Base-by-base conservation (phyloP, 2,329 filamentous ascomycete species). In the Thielaviopsis musarum region DNA sequence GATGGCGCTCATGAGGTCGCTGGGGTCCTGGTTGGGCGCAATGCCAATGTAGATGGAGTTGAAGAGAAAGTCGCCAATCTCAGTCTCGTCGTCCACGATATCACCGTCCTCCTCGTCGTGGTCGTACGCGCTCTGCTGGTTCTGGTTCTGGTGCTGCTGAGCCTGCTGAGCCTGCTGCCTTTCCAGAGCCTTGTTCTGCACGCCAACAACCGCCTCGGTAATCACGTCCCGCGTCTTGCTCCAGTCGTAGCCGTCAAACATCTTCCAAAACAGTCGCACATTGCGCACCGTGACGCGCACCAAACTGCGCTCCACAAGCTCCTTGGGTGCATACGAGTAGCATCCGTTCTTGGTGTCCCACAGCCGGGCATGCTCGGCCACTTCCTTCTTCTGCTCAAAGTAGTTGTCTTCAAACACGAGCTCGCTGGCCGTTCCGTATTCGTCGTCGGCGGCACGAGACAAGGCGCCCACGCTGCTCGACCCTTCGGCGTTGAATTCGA, bases 211-310 rank as follows among this genome's bases (percentile, higher is more conserved):
- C 6, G 89, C 90, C 67, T 91, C 87, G 22, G 84, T 83, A 60
- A 98, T 95, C 3, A 85, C 82, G 63, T 93, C 86, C 52, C 91
- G 81, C 0, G 94, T 98, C 52, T 82, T 80, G 65, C 84, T 81
- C 94, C 94, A 98, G 70, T 98, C 94, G 68, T 95, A 98, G 1
- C 93, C 93, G 73, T 98, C 93, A 70, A 93, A 96, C 1, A 98
- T 75, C 67, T 98, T 95, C 93, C 93, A 98, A 62, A 97, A 96
- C 57, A 96, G 75, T 68, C 97, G 89, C 5, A 95, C 84, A 67
- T 96, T 89, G 26, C 88, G 84, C 17, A 97, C 79, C 5, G 83
- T 82, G 2, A 96, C 76, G 63, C 83, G 84, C 15, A 98, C 72
- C 5, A 91, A 88, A 63, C 85, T 88, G 58, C 76, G 77, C 48